These are phyloP conservation scores for Pharnaceum exiguum DNA, from an alignment of 148 eudicot species.

Conservation along the genomic window DNA sequence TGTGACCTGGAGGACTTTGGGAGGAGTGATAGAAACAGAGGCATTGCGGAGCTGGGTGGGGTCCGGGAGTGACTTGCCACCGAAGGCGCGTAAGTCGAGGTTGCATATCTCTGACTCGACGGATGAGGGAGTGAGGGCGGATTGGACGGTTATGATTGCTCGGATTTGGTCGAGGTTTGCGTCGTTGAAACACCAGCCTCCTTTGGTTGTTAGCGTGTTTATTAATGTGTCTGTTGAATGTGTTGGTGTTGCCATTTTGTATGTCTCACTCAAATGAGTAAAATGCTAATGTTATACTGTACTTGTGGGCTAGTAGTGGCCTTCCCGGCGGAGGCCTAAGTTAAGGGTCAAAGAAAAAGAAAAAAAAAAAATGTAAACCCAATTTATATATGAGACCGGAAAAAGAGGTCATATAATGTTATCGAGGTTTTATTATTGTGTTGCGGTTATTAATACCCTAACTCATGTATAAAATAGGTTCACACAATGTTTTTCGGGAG, in stretches of 20 bases:
- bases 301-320: too few relatives aligned
- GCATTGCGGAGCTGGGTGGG: constrained; percentile 48
- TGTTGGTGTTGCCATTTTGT: constrained; percentile 11
- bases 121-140: constrained; percentile 28
- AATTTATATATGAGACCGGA: too few relatives aligned
- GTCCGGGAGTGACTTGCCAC: constrained; percentile 67
- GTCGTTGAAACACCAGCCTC: constrained; percentile 74
- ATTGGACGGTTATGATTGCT: constrained; percentile 36
- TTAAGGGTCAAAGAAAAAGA: too few relatives aligned
- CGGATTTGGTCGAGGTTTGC: constrained; percentile 28
- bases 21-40: constrained; percentile 48
- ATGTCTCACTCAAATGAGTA: too few relatives aligned
- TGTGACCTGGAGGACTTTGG: constrained; percentile 71
- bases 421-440: too few relatives aligned
- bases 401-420: too few relatives aligned
- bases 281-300: too few relatives aligned
- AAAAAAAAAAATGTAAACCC: too few relatives aligned
- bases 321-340: too few relatives aligned
- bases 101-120: constrained; percentile 71
- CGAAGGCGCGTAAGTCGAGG: constrained; percentile 59
- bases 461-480: too few relatives aligned
- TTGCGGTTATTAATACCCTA: too few relatives aligned
- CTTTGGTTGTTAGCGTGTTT: constrained; percentile 38
- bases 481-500: too few relatives aligned
- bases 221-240: constrained; percentile 34